These are phyloP conservation scores for Fistulina hepatica DNA, from an alignment of 1,284 basidiomycete genomes.

Conservation along the genomic window DNA sequence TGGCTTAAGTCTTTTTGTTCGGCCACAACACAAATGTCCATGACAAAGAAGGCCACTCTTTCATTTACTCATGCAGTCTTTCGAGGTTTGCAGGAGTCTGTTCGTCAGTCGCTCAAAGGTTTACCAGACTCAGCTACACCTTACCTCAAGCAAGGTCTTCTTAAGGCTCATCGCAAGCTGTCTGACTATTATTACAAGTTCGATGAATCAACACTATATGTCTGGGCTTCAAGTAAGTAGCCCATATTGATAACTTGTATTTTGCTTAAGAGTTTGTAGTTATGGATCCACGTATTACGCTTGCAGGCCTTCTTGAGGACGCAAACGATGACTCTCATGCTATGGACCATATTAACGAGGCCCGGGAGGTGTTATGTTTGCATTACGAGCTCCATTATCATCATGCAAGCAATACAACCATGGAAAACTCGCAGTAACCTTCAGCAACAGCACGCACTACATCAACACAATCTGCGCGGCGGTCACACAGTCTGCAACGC, in stretches of 20 bases:
- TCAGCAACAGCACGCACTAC: not conserved
- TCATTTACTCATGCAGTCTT: slow-evolving; percentile 15
- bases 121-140: slow-evolving; percentile 3
- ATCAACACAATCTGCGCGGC: slow-evolving; percentile 1
- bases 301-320: slow-evolving; percentile 10
- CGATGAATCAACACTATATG: slow-evolving; percentile 10
- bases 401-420: not conserved
- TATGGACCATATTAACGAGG: slow-evolving; percentile 10
- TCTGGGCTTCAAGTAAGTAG: slow-evolving; percentile 11
- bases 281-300: slow-evolving; percentile 14
- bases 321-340: slow-evolving; percentile 11
- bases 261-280: slow-evolving; percentile 12
- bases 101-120: slow-evolving; percentile 1
- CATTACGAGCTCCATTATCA: slow-evolving; percentile 13
- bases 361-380: slow-evolving; percentile 9
- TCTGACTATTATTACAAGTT: slow-evolving; percentile 15
- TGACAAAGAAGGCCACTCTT: slow-evolving; percentile 17
- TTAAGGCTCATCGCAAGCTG: slow-evolving; percentile 12
- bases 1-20: slow-evolving; percentile 18
- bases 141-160: slow-evolving; percentile 6
- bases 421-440: not conserved
- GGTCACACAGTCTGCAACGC: slow-evolving; percentile 1
- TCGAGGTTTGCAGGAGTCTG: slow-evolving; percentile 14
- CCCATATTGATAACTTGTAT: slow-evolving; percentile 9
- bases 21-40: slow-evolving; percentile 21